phyloP scores from a whole-genome alignment of 345 rosid genomes.

The Moricandia moricandioides region DNA sequence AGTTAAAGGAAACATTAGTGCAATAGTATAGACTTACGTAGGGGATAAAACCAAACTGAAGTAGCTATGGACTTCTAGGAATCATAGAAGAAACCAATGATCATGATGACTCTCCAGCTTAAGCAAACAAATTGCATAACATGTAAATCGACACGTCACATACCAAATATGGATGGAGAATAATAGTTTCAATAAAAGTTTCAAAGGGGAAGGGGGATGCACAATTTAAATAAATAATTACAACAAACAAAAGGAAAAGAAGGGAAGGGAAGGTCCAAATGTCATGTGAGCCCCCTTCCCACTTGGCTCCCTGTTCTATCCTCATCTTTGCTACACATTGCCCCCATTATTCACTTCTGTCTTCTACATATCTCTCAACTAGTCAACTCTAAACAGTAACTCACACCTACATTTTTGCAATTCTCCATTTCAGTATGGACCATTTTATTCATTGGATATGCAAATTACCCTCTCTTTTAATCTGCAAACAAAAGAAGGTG shows the following conservation, averaged over 20 bases:
- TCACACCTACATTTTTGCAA: background rate
- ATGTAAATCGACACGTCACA: conserved; percentile 14
- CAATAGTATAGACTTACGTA: background rate
- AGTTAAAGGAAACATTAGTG: background rate
- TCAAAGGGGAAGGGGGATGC: conserved; percentile 73
- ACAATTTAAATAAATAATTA: conserved; percentile 25
- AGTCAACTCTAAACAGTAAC: conserved; percentile 25
- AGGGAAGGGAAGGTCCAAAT: conserved; percentile 36
- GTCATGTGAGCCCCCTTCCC: conserved; percentile 73
- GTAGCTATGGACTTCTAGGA: background rate
- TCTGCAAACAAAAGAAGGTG: background rate
- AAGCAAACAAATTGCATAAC: background rate
- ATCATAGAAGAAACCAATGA: conserved; percentile 16
- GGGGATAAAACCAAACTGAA: background rate
- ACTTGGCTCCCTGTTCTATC: conserved; percentile 40
- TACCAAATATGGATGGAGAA: conserved; percentile 20
- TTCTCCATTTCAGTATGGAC: conserved; percentile 10
- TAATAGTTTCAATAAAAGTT: conserved; percentile 22
- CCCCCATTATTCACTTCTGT: conserved; percentile 5
- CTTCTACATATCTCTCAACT: background rate
- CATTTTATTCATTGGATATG: background rate
- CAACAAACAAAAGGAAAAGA: conserved; percentile 17
- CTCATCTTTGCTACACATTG: conserved; percentile 13
- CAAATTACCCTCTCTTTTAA: background rate
- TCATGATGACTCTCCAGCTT: background rate